Evolutionary conservation across 108 stramenopile species (phyloP).

Genomic region (Skeletonema grethae): DNA sequence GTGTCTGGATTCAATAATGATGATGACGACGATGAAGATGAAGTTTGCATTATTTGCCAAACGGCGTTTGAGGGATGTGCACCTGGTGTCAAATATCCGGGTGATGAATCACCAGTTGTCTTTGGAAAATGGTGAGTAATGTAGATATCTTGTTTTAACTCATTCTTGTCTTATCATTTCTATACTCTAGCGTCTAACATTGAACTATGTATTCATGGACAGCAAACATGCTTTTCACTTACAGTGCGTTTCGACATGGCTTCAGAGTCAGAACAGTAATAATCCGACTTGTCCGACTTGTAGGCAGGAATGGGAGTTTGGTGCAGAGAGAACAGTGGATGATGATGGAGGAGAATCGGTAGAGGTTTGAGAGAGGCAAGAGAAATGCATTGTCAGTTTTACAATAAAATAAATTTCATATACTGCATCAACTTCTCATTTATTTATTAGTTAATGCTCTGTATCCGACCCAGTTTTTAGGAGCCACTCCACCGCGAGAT

Average conservation of each 20-base stretch:
- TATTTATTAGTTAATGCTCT: slow-evolving; percentile 85
- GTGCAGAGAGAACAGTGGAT: slow-evolving; percentile 37
- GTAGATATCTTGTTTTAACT: no score
- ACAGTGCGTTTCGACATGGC: slow-evolving; percentile 83
- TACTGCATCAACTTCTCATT: slow-evolving; percentile 3
- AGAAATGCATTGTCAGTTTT: background rate
- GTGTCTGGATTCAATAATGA: slow-evolving; percentile 31
- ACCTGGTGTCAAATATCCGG: slow-evolving; percentile 87
- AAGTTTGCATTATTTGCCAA: slow-evolving; percentile 94
- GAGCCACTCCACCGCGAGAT: slow-evolving; percentile 53
- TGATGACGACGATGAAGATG: slow-evolving; percentile 55
- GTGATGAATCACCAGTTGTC: slow-evolving; percentile 90
- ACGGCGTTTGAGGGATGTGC: slow-evolving; percentile 86
- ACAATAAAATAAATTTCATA: background rate
- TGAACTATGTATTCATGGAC: slow-evolving; percentile 64
- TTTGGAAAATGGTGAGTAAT: slow-evolving; percentile 4
- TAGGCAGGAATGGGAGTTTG: slow-evolving; percentile 89
- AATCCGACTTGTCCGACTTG: slow-evolving; percentile 78
- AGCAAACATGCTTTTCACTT: slow-evolving; percentile 83
- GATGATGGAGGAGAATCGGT: background rate
- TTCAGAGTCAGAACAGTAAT: slow-evolving; percentile 38
- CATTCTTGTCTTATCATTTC: background rate
- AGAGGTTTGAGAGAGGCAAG: background rate
- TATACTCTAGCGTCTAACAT: background rate
- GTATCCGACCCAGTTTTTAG: slow-evolving; percentile 77